Evolutionary conservation across 2,329 filamentous ascomycete genomes (phyloP).

Genomic region (Dissoconium aciculare): DNA sequence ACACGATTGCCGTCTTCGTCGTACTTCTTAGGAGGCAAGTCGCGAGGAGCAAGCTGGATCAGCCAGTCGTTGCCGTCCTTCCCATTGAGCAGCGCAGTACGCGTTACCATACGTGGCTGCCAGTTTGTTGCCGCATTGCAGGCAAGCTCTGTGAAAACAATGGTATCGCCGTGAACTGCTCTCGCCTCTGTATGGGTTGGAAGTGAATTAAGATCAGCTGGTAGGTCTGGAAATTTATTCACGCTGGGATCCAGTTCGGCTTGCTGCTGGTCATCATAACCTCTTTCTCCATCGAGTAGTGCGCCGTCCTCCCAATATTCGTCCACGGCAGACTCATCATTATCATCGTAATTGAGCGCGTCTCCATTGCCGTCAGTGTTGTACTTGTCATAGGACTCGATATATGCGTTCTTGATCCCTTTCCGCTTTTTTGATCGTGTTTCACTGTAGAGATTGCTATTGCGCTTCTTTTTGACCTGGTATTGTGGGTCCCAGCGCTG

Average conservation of each 20-base stretch:
- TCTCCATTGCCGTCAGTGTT: constrained; percentile 20
- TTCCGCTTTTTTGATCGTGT: constrained; percentile 42
- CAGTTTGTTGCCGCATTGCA: constrained; percentile 49
- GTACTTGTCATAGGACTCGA: constrained; percentile 27
- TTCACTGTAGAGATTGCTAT: constrained; percentile 12
- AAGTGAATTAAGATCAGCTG: constrained; percentile 29
- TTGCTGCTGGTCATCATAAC: constrained; percentile 12
- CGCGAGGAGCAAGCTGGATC: constrained; percentile 53
- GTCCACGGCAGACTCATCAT: constrained; percentile 18
- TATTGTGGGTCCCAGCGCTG: constrained; percentile 74
- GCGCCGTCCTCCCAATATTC: constrained; percentile 19
- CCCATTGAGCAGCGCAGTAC: constrained; percentile 49
- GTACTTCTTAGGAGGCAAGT: constrained; percentile 45
- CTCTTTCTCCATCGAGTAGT: constrained; percentile 11
- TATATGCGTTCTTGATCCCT: constrained; percentile 24
- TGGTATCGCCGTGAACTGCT: constrained; percentile 44
- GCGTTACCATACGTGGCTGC: constrained; percentile 49
- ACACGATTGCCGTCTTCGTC: constrained; percentile 57
- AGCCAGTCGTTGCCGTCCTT: constrained; percentile 28
- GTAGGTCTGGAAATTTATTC: constrained; percentile 34
- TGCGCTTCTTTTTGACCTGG: constrained; percentile 29
- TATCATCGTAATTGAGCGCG: constrained; percentile 31
- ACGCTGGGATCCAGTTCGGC: constrained; percentile 35
- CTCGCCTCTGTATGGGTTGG: constrained; percentile 35
- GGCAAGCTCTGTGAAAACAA: constrained; percentile 53